Conservation (phyloP, 768 basidiomycete genomes). For the Leccinum longicurvipes region DNA sequence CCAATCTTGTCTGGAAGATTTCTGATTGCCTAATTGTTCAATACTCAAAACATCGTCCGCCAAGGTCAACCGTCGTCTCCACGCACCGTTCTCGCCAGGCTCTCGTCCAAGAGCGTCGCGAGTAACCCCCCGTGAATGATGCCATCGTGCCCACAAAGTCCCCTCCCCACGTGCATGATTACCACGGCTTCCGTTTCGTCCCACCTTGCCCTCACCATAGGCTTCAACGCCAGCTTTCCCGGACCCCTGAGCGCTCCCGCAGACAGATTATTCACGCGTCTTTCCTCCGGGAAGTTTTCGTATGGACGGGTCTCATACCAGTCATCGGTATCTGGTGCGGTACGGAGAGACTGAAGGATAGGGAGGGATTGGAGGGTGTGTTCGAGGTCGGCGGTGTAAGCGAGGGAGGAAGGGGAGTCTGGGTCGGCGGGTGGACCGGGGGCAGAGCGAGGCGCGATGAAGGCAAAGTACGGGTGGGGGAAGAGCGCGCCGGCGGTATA, state of each 20-base stretch:
- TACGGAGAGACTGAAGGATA: constrained; percentile 50
- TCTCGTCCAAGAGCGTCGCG: constrained; percentile 88
- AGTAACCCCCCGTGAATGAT: constrained; percentile 92
- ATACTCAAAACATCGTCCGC: constrained; percentile 11
- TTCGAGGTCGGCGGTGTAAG: constrained; percentile 63
- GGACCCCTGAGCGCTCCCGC: constrained; percentile 86
- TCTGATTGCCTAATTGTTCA: constrained; percentile 60
- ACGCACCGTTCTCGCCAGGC: constrained; percentile 72
- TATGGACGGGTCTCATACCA: constrained; percentile 86
- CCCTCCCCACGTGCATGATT: constrained; percentile 80
- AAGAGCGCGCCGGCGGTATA: constrained; percentile 63
- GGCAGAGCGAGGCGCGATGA: constrained; percentile 74
- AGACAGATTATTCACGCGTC: constrained; percentile 78
- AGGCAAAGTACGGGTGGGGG: constrained; percentile 60
- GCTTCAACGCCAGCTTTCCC: constrained; percentile 76
- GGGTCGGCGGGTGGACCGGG: constrained; percentile 60
- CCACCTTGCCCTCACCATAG: constrained; percentile 66
- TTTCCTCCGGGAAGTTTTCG: constrained; percentile 60
- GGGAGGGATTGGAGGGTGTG: constrained; percentile 62
- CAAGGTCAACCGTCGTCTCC: not conserved
- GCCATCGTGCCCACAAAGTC: constrained; percentile 90
- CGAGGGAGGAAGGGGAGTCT: constrained; percentile 54
- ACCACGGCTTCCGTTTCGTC: constrained; percentile 75
- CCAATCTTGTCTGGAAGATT: constrained; percentile 88
- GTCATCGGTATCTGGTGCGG: constrained; percentile 45